Base-by-base conservation (phyloP, 352 stramenopile genomes). In the Pythium volutum region DNA sequence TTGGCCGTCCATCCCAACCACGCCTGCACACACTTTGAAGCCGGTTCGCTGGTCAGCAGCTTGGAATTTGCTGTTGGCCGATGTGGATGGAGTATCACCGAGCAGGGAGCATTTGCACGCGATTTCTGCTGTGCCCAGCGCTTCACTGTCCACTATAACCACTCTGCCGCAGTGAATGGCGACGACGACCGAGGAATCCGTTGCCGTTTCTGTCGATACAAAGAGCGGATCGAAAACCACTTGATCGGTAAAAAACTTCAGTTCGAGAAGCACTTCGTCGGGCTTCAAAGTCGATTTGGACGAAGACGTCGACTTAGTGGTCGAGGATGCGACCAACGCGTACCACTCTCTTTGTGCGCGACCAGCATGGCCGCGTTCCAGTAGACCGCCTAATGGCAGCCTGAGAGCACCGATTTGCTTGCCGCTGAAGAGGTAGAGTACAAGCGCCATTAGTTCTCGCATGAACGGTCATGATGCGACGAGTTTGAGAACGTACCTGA, bases 381-480 rank as follows among this genome's bases (percentile, higher is more conserved):
- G 47, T 8, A 80, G 39, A 0, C 53, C 54, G 20, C 59, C 53
- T 14, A 80, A 46, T 2, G 73, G 73, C 1, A 77, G 59, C 56
- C 76, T 80, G 22, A 80, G 43, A 16, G 73, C 74, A 4, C 70
- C 73, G 41, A 77, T 27, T 29, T 42, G 38, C 54, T 67, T 70
- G 16, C 73, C 73, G 45, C 73, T 80, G 29, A 9, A 25, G 18
- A 22, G 42, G n/a, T n/a, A 15, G 18, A 51, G 6, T 4, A 48
- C 25, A 11, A 8, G 29, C 42, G 15, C 57, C n/a, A 25, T 48
- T n/a, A 16, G 23, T 25, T 16, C 0, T 33, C 16, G 15, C 1
- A 9, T 11, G 22, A 31, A 9, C 9, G 22, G 11, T 5, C 25
- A 51, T 47, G 41, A 27, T 16, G n/a, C 5, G 16, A 48, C 3